Evolutionary conservation across 148 eudicot species (phyloP), one percentile per base, ranked within the genome.

Genomic region (Diospyros kaki): DNA sequence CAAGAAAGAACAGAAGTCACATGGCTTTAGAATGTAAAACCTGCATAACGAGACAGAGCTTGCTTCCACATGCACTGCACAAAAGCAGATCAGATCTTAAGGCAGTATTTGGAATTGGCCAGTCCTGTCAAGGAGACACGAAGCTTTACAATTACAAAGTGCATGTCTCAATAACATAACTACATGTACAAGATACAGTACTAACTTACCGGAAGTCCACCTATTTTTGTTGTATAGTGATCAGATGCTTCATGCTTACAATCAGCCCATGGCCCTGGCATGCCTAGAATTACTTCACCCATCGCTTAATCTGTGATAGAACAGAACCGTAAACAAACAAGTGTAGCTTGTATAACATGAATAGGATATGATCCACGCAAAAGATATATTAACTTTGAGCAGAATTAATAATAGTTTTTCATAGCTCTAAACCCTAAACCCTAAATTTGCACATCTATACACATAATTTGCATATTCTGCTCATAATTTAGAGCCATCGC

Each of bases 201-300:
- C 58, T 42, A 61, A 76, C 98, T 89, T 83, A 94, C 98, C 61
- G 97, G 91, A 77, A 87, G 68, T 68, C 97, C 98, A 8, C 98
- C 97, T 17, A 94, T 81, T 85, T 94, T 94, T 10, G 88, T 82
- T 40, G 98, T 90, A 72, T 89, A 92, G 80, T 89, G 92, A 84
- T 94, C 92, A 74, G 94, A 79, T 48, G 76, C 82, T 87, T 92
- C 98, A 61, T 40, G 76, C 58, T 84, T 83, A 77, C 88, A 80
- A 58, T 82, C 89, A 39, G 98, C 98, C 98, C 98, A 94, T 58
- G 85, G 82, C 52, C 98, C 98, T 11, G 98, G 98, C 78, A 94
- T 80, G 17, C 96, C 98, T 73, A 94, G 79, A 68, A 78, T 68
- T 13, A 90, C 86, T 75, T 83, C 83, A 38, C 72, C 83, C 97